A percentile compares a stretch with the other conserved stretches of the same genome.
phyloP scores from a whole-genome alignment of 2,329 filamentous ascomycete genomes.

The Pseudocercospora pini-densiflorae region DNA sequence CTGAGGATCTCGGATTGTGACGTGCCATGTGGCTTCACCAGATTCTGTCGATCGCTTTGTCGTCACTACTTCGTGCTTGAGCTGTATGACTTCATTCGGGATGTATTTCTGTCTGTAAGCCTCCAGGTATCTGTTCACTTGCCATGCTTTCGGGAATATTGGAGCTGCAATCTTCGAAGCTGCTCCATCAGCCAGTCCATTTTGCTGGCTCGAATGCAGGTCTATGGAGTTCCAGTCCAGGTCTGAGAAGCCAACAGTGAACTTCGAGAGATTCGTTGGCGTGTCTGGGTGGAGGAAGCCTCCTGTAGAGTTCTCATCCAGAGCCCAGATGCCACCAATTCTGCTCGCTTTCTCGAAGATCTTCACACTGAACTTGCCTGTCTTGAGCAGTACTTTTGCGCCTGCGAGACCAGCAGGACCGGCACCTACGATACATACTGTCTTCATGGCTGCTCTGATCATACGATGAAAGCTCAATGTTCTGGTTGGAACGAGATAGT shows the following conservation, averaged over 20 bases:
- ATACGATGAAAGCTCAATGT: not conserved
- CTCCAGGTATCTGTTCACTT: constrained; percentile 74
- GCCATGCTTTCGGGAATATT: constrained; percentile 75
- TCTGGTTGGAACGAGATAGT: not conserved
- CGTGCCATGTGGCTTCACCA: constrained; percentile 22
- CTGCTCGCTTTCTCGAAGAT: constrained; percentile 69
- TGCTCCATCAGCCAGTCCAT: constrained; percentile 1
- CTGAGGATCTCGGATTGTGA: constrained; percentile 25
- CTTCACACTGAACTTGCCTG: constrained; percentile 66
- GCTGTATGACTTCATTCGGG: constrained; percentile 53
- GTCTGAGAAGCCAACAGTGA: constrained; percentile 69
- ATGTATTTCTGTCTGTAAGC: constrained; percentile 66
- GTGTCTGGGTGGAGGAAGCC: constrained; percentile 66
- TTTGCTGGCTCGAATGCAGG: constrained; percentile 25
- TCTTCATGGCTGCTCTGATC: constrained; percentile 25
- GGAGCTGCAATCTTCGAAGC: constrained; percentile 46
- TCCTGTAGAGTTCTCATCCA: constrained; percentile 37
- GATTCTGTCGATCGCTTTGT: constrained; percentile 16
- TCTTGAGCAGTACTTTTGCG: constrained; percentile 69
- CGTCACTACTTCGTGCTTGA: constrained; percentile 35
- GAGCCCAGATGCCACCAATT: constrained; percentile 80
- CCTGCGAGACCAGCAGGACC: constrained; percentile 51
- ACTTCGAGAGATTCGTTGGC: constrained; percentile 74
- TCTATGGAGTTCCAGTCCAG: constrained; percentile 67
- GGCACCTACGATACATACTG: constrained; percentile 49